Evolutionary conservation across 768 basidiomycete species (phyloP), one percentile per base, ranked within the genome.

Genomic region (Sporobolomyces roseus): DNA sequence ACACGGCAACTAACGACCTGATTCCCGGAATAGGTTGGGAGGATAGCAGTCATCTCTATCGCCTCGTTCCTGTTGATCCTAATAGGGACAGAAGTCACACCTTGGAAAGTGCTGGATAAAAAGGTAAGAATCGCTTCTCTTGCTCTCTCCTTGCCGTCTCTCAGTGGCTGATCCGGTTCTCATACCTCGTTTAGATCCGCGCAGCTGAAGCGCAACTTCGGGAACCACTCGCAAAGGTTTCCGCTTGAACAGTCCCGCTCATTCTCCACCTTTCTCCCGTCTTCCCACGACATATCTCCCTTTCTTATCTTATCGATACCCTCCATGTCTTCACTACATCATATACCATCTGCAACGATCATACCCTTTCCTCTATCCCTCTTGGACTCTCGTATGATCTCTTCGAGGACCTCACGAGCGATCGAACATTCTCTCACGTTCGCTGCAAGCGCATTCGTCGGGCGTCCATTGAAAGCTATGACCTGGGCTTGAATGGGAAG

Each of bases 21-120:
- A 41, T 41, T 17, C 12, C 12, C 45, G 12, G 45, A 46, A 13
- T 55, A 73, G 71, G 61, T 66, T 32, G 71, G 71, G 8, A 61
- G 67, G 23, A 63, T 73, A 32, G 19, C 58, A 25, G 48, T 63
- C 25, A 21, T 61, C 9, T 21, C 7, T 0, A 25, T 55, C 17
- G 27, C 23, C 0, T 23, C n/a, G 36, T 69, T 73, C 56, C 60
- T 73, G n/a, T 64, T 73, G 54, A 51, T 69, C 32, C 65, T 73
- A 45, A 64, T 66, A 13, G 71, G 67, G 4, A 61, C 43, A 8
- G 29, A 63, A 6, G 61, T 66, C 17, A 61, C 61, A 2, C 71
- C 71, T 2, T 73, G 71, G 71, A 62, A 68, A 25, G 71, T 73
- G 10, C 56, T 73, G 4, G 67, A 68, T 27, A 73, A 66, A 36